phyloP scores from a whole-genome alignment of 768 basidiomycete genomes.

The Exsudoporus frostii region DNA sequence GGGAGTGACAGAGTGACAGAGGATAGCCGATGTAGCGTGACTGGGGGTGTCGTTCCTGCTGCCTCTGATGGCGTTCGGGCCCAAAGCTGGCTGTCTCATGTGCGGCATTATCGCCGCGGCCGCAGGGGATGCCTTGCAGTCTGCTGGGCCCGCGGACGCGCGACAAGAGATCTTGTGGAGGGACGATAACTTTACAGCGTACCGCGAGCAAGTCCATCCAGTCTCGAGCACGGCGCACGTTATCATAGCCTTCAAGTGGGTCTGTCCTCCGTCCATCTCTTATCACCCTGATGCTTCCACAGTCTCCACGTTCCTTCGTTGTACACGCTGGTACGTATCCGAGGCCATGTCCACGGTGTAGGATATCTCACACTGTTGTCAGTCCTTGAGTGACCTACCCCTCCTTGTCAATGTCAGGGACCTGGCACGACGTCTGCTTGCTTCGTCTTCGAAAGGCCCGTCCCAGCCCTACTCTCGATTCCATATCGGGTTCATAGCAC shows the following conservation, averaged over 20 bases:
- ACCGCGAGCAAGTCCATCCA: neutral
- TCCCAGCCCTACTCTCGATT: neutral
- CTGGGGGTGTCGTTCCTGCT: neutral
- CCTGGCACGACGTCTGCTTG: neutral
- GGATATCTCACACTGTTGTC: constrained; percentile 41
- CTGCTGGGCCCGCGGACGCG: constrained; percentile 39
- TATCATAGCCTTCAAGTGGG: constrained; percentile 74
- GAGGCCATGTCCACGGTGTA: constrained; percentile 24
- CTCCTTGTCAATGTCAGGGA: neutral
- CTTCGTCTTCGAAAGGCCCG: neutral
- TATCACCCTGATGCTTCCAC: neutral
- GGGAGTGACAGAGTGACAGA: constrained; percentile 1
- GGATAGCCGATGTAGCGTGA: neutral
- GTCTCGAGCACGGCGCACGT: constrained; percentile 67
- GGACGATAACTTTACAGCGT: constrained; percentile 45
- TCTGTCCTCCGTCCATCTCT: constrained; percentile 14
- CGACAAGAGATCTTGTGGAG: constrained; percentile 67
- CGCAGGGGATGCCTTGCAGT: constrained; percentile 28
- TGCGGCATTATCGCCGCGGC: constrained; percentile 66
- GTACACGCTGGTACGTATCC: too few species aligned
- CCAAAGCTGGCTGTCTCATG: constrained; percentile 72
- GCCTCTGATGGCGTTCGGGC: constrained; percentile 48
- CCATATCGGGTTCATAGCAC: constrained; percentile 63
- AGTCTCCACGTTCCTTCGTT: constrained; percentile 79
- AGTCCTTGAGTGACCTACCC: neutral